Base-by-base conservation (phyloP, 306 rosid species). In the Herpetospermum pedunculosum region DNA sequence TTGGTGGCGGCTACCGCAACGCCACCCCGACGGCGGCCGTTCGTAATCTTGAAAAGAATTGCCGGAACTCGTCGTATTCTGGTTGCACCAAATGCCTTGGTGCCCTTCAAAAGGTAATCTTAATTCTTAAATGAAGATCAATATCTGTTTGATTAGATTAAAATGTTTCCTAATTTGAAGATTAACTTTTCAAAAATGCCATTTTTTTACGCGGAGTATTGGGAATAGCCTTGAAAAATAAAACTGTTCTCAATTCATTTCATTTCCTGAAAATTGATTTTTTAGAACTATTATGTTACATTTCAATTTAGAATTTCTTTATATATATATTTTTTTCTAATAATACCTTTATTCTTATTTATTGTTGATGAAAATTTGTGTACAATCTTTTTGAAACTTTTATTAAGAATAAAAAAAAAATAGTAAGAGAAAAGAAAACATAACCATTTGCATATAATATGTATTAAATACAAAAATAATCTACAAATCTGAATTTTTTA, bases 71-170 rank as follows among this genome's bases (percentile, higher is more conserved):
- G 35, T 88, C 99, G 1, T 91, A 89, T 71, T 79, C 90, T 0
- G 99, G 99, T 62, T 94, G 99, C 82, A 89, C 97, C 44, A 91
- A 77, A 52, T 94, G 99, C 83, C 91, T 94, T 2, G 84, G 83
- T 7, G 90, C 97, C 40, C 85, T 94, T 3, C 92, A 88, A 75
- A 91, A 91, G 95, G 99, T 94, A 29, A n/a, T n/a, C n/a, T n/a
- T n/a, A 1, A 44, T 2, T 6, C 0, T 32, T n/a, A 3, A n/a
- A 8, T 63, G 0, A 35, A 63, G 16, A 35, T 35, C 29, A 19
- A 63, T 63, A 8, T 19, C 47, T 9, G 43, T n/a, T 62, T 35
- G 1, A n/a, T n/a, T 40, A 37, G 18, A 64, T 1, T 37, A 2
- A 63, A 63, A 8, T 4, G 70, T 37, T 63, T 63, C 46, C 0